Evolutionary conservation across 179 eudicot genomes (phyloP).

Genomic region (Silene noctiflora): DNA sequence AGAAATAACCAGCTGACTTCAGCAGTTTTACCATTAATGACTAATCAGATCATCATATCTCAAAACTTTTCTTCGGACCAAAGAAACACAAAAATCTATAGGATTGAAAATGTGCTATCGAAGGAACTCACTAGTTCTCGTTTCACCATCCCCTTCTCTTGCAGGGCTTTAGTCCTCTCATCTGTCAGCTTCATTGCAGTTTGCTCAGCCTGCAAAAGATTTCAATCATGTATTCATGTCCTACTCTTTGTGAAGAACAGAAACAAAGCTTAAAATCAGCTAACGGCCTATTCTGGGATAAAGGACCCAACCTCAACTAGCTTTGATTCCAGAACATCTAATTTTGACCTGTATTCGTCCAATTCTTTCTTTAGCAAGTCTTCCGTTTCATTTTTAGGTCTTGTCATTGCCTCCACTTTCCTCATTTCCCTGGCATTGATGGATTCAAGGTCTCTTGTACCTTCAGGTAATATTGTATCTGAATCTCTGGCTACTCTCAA

Average conservation of each 20-base stretch:
- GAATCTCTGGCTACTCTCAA: constrained; percentile 19
- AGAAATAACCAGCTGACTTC: not conserved
- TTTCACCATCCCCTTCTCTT: constrained; percentile 36
- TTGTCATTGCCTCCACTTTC: constrained; percentile 20
- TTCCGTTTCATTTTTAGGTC: constrained; percentile 16
- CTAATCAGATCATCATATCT: not conserved
- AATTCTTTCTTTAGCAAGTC: constrained; percentile 30
- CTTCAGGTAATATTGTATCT: constrained; percentile 23
- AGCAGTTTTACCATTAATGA: not conserved
- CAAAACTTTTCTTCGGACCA: not conserved
- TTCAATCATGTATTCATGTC: not conserved
- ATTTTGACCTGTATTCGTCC: constrained; percentile 44
- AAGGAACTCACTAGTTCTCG: constrained; percentile 40
- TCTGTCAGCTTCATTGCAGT: constrained; percentile 34
- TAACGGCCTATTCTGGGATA: not conserved
- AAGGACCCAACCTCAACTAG: constrained; percentile 47
- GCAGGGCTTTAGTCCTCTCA: constrained; percentile 37
- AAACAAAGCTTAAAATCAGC: not conserved
- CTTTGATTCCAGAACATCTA: constrained; percentile 41
- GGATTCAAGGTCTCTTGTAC: constrained; percentile 23
- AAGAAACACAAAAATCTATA: not conserved
- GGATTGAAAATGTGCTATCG: not conserved
- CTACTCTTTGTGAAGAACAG: not conserved
- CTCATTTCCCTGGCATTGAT: constrained; percentile 17
- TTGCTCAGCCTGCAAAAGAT: constrained; percentile 40